A percentile compares a stretch with the other conserved stretches of the same genome.
Evolutionary conservation across 108 stramenopile genomes (phyloP).

Genomic region (Conticribra guillardii): DNA sequence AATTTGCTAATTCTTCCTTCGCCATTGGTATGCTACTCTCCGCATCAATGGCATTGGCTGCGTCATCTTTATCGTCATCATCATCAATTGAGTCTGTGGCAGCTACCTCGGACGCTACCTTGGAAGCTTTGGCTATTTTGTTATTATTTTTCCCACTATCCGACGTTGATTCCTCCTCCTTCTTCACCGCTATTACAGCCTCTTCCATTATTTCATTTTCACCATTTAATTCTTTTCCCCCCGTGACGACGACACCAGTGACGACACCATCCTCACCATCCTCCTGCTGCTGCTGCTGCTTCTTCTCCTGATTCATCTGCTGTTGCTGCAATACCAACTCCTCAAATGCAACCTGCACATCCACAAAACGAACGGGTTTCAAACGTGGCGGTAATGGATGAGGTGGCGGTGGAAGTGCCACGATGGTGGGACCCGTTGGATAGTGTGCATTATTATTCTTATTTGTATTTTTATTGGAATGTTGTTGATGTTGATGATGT

Average conservation of each 20-base stretch:
- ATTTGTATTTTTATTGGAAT: not conserved
- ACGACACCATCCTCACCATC: not conserved
- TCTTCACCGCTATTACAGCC: too few species aligned
- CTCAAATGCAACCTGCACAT: constrained; percentile 37
- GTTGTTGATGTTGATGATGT: not conserved
- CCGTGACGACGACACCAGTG: not conserved
- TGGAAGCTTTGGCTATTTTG: too few species aligned
- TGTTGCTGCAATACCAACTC: not conserved
- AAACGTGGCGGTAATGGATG: not conserved
- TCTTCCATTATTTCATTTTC: too few species aligned
- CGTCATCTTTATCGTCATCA: too few species aligned
- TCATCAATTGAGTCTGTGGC: too few species aligned
- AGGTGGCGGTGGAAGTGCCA: constrained; percentile 2
- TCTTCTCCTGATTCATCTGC: not conserved
- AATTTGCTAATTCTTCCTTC: too few species aligned
- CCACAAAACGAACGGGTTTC: constrained; percentile 36
- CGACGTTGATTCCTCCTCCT: too few species aligned
- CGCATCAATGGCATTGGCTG: too few species aligned
- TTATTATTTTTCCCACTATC: too few species aligned
- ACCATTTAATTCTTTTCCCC: not conserved
- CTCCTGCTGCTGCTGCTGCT: not conserved
- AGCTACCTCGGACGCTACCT: too few species aligned
- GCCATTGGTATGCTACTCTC: too few species aligned
- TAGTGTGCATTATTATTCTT: not conserved
- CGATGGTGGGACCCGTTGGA: not conserved